phyloP scores from a whole-genome alignment of 2,329 filamentous ascomycete species.

The Bipolaris victoriae region DNA sequence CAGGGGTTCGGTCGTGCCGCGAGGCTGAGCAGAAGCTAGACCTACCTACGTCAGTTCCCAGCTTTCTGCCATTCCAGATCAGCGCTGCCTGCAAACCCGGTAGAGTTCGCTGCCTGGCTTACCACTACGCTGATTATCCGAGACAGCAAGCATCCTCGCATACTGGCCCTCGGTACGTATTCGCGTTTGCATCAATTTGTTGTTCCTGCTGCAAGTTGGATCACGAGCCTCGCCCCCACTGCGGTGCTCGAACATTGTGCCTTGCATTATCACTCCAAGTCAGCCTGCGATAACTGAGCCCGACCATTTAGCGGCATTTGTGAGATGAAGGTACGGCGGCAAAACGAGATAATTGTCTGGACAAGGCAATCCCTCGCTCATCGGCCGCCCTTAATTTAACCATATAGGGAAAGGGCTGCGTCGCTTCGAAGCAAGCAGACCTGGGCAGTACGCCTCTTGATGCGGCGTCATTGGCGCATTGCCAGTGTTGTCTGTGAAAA shows the following conservation, averaged over 20 bases:
- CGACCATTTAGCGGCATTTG: slow-evolving; percentile 32
- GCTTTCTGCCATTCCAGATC: slow-evolving; percentile 19
- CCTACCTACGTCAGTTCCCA: slow-evolving; percentile 10
- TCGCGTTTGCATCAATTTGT: slow-evolving; percentile 22
- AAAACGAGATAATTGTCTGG: slow-evolving; percentile 29
- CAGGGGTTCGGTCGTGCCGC: slow-evolving; percentile 31
- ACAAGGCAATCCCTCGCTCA: slow-evolving; percentile 19
- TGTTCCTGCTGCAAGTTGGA: slow-evolving; percentile 30
- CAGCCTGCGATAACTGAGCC: slow-evolving; percentile 25
- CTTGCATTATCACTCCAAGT: slow-evolving; percentile 31
- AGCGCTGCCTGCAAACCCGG: slow-evolving; percentile 16
- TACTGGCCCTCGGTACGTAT: slow-evolving; percentile 8
- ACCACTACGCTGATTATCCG: slow-evolving; percentile 1
- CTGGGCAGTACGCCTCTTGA: slow-evolving; percentile 9
- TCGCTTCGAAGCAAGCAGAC: slow-evolving; percentile 17
- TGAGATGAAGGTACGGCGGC: slow-evolving; percentile 29
- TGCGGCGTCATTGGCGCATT: slow-evolving; percentile 22
- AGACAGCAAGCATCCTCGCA: slow-evolving; percentile 6
- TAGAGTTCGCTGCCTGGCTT: neutral
- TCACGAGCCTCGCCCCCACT: slow-evolving; percentile 36
- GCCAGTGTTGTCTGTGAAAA: slow-evolving; percentile 2
- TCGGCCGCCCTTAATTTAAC: slow-evolving; percentile 29
- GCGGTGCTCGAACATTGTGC: slow-evolving; percentile 36
- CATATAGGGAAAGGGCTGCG: slow-evolving; percentile 19
- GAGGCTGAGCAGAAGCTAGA: slow-evolving; percentile 27